Percentiles rank a stretch among this genome's conserved stretches.
These are phyloP conservation scores for Citrus reticulata DNA, from an alignment of 345 rosid genomes.

Conservation along the genomic window DNA sequence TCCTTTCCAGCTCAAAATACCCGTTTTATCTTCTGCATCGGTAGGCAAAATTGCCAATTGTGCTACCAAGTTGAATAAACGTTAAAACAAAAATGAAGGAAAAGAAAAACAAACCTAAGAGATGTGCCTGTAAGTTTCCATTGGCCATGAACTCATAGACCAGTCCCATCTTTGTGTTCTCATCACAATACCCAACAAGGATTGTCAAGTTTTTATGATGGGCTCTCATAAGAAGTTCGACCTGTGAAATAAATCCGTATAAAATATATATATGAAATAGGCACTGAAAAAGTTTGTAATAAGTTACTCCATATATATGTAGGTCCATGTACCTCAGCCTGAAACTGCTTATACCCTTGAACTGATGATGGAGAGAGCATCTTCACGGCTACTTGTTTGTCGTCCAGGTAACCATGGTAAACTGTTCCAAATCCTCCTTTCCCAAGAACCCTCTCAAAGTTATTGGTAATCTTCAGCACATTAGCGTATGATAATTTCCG, in stretches of 20 bases:
- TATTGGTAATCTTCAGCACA: not conserved
- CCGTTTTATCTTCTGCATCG: too few relatives aligned
- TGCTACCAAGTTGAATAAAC: fast-evolving
- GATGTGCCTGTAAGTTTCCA: not conserved
- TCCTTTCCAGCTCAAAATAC: too few relatives aligned
- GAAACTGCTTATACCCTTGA: not conserved
- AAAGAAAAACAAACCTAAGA: not conserved
- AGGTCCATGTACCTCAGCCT: not conserved
- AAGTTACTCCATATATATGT: too few relatives aligned
- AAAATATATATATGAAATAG: not conserved
- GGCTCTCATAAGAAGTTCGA: not conserved
- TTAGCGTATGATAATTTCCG: not conserved
- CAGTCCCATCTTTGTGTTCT: not conserved
- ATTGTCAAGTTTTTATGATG: not conserved
- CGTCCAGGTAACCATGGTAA: not conserved
- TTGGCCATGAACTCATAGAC: not conserved
- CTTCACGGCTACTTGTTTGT: not conserved
- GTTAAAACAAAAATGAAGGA: too few relatives aligned
- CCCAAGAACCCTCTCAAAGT: not conserved
- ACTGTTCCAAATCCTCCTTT: not conserved
- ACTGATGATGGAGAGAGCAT: not conserved
- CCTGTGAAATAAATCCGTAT: not conserved
- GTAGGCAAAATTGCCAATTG: not conserved
- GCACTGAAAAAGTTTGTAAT: too few relatives aligned
- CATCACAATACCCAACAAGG: not conserved